phyloP scores from a whole-genome alignment of 208 protist genomes.

The Crithidia mellificae region DNA sequence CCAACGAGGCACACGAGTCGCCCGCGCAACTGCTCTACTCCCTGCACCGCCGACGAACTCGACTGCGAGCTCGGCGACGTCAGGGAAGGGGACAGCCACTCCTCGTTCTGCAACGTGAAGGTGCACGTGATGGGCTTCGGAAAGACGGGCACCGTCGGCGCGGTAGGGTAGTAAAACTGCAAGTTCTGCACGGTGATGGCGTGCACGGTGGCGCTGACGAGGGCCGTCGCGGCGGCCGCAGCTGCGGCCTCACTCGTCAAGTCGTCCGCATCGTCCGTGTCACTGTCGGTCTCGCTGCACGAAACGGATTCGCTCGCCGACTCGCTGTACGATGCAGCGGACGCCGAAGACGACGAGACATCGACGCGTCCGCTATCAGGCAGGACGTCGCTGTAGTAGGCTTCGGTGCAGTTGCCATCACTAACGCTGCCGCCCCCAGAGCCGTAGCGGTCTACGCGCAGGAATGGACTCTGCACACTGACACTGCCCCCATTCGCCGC shows the following conservation, averaged over 20 bases:
- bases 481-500: not conserved
- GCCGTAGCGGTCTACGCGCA: slow-evolving; percentile 3
- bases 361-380: not conserved
- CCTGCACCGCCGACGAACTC: not conserved
- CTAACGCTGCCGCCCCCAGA: slow-evolving; percentile 11
- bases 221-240: slow-evolving; percentile 15
- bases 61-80: slow-evolving; percentile 19
- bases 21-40: slow-evolving; percentile 26
- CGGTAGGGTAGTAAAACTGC: slow-evolving; percentile 67
- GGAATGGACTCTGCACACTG: slow-evolving; percentile 5
- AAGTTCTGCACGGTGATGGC: slow-evolving; percentile 33
- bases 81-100: slow-evolving; percentile 1
- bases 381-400: slow-evolving; percentile 7
- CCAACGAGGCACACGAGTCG: slow-evolving; percentile 63
- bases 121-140: slow-evolving; percentile 22
- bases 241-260: slow-evolving; percentile 14
- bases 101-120: slow-evolving; percentile 20
- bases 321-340: slow-evolving; percentile 1
- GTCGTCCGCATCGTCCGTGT: not conserved
- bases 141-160: slow-evolving; percentile 68
- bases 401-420: slow-evolving; percentile 9
- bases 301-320: not conserved
- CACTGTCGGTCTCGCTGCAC: not conserved
- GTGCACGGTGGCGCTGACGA: slow-evolving; percentile 25
- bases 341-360: not conserved